These are phyloP conservation scores for Fusarium foetens DNA, from an alignment of 2,329 filamentous ascomycete species.

Conservation along the genomic window DNA sequence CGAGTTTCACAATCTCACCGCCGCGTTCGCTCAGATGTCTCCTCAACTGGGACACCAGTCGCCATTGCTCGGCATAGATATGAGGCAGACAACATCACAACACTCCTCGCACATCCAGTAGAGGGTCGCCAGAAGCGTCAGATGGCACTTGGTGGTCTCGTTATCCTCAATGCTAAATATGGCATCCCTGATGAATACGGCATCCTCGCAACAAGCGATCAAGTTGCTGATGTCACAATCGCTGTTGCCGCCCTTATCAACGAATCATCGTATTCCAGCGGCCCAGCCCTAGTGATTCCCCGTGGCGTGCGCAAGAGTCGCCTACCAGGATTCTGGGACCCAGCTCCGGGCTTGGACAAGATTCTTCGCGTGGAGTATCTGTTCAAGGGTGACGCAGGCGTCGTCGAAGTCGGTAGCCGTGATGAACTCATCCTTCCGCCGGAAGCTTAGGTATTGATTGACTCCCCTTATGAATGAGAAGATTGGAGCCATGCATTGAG, in stretches of 20 bases:
- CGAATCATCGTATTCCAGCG: constrained; percentile 34
- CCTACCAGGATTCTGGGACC: constrained; percentile 63
- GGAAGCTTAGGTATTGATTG: constrained; percentile 4
- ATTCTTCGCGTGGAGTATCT: constrained; percentile 58
- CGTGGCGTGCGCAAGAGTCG: constrained; percentile 55
- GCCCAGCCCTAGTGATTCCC: constrained; percentile 52
- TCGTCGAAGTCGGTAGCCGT: constrained; percentile 35
- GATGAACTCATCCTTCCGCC: constrained; percentile 42
- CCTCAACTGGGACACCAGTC: constrained; percentile 31
- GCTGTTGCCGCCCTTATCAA: constrained; percentile 59
- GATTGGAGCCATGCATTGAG: constrained; percentile 12
- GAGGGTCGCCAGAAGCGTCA: constrained; percentile 52
- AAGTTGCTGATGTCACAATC: constrained; percentile 62
- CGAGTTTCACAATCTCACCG: constrained; percentile 11
- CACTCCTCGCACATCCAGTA: constrained; percentile 55
- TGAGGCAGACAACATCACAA: constrained; percentile 58
- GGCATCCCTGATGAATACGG: constrained; percentile 51
- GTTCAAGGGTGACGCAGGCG: constrained; percentile 50
- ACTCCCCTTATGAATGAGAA: background rate
- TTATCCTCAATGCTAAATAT: constrained; percentile 61
- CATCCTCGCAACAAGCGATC: constrained; percentile 50
- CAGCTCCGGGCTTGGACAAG: constrained; percentile 56
- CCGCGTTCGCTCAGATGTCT: constrained; percentile 5
- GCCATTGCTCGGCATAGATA: constrained; percentile 51
- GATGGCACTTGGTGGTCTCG: constrained; percentile 52